Evolutionary conservation across 345 rosid species (phyloP).

Genomic region (Populus pruinosa): DNA sequence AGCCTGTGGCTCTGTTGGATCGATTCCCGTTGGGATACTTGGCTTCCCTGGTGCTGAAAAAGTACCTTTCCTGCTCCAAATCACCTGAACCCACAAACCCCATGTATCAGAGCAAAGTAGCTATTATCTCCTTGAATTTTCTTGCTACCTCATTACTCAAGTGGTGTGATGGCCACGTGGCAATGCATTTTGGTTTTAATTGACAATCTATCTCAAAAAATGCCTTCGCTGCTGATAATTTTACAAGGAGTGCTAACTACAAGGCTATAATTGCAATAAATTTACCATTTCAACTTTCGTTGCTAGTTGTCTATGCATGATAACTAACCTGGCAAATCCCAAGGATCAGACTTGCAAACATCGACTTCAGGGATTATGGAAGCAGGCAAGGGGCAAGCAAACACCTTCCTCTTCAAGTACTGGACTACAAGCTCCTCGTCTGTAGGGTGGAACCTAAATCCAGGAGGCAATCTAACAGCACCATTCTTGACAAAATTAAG

Average conservation of each 20-base stretch:
- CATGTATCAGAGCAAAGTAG: slow-evolving; percentile 5
- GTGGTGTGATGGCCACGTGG: background rate
- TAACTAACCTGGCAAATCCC: slow-evolving; percentile 87
- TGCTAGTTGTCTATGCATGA: background rate
- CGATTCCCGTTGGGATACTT: slow-evolving; percentile 92
- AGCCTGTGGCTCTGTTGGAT: slow-evolving; percentile 74
- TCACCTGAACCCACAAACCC: slow-evolving; percentile 50
- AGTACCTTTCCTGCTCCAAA: slow-evolving; percentile 86
- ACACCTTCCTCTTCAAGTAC: slow-evolving; percentile 63
- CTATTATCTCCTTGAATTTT: background rate
- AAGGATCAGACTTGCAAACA: slow-evolving; percentile 86
- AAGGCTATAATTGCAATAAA: background rate
- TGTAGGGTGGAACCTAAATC: slow-evolving; percentile 90
- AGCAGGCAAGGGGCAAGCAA: slow-evolving; percentile 69
- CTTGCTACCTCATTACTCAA: background rate
- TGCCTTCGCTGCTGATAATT: background rate
- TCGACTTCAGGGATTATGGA: slow-evolving; percentile 84
- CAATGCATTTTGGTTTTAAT: slow-evolving; percentile 13
- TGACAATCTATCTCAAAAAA: background rate
- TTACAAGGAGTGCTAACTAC: background rate
- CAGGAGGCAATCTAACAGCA: slow-evolving; percentile 73
- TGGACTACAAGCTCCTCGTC: slow-evolving; percentile 86
- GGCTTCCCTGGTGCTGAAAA: slow-evolving; percentile 85
- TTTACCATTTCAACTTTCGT: background rate
- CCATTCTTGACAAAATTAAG: slow-evolving; percentile 54